Evolutionary conservation across 176 grass and related monocot genomes (phyloP).

Genomic region (Dendrocalamus sinicus): DNA sequence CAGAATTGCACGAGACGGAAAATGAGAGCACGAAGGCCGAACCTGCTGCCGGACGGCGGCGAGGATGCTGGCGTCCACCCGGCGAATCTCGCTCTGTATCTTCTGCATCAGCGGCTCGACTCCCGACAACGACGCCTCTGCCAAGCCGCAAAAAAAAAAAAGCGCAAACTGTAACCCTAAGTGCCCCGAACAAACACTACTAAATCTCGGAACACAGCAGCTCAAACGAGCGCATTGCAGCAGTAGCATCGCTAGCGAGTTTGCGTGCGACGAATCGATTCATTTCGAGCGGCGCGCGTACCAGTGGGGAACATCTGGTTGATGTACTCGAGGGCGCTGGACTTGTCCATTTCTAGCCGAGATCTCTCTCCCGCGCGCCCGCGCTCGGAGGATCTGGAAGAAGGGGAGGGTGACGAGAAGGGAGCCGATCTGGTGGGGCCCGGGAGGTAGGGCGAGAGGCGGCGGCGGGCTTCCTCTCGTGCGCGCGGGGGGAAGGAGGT

Average conservation of each 20-base stretch:
- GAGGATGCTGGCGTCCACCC: constrained; percentile 93
- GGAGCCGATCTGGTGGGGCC: constrained; percentile 34
- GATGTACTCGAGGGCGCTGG: constrained; percentile 96
- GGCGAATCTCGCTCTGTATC: constrained; percentile 98
- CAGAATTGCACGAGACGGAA: neutral
- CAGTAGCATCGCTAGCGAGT: constrained; percentile 17
- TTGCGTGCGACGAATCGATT: constrained; percentile 32
- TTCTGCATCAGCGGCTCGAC: constrained; percentile 99
- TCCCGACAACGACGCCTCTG: constrained; percentile 91
- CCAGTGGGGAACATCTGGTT: constrained; percentile 99
- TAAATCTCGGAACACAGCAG: constrained; percentile 12
- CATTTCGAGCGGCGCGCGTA: constrained; percentile 19
- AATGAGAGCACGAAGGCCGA: neutral
- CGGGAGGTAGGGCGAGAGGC: neutral
- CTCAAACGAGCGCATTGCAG: constrained; percentile 48
- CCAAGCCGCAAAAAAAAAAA: constrained; percentile 1
- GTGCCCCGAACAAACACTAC: neutral
- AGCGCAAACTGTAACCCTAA: constrained; percentile 23
- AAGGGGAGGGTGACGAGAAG: neutral
- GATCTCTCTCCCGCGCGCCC: constrained; percentile 45
- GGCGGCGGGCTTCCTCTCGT: constrained; percentile 13
- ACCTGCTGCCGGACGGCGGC: constrained; percentile 97
- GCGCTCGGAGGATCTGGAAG: constrained; percentile 45
- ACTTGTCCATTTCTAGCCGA: constrained; percentile 79
- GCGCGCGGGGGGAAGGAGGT: neutral